Evolutionary conservation across 768 basidiomycete genomes (phyloP).

Genomic region (Pulveroboletus sp.): DNA sequence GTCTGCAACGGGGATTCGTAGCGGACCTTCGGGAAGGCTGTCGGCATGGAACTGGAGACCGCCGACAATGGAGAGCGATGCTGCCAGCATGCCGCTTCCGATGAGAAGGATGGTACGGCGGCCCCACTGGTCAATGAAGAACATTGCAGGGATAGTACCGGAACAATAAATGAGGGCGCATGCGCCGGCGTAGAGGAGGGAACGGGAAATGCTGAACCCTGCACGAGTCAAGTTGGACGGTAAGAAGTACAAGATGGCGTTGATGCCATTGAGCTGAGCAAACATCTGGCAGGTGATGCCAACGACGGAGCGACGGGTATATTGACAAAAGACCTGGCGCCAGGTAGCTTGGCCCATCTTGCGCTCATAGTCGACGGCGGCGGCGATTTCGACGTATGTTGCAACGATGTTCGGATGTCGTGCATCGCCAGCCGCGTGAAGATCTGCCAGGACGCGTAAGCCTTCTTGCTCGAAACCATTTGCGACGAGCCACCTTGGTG

Average conservation of each 20-base stretch:
- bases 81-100: constrained; percentile 41
- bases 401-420: constrained; percentile 39
- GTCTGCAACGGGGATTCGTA: constrained; percentile 30
- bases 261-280: constrained; percentile 53
- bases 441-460: constrained; percentile 49
- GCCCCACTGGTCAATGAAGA: constrained; percentile 50
- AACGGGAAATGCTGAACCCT: constrained; percentile 41
- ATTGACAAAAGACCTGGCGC: constrained; percentile 46
- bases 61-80: constrained; percentile 46
- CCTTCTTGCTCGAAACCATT: constrained; percentile 50
- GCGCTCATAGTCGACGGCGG: constrained; percentile 36
- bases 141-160: constrained; percentile 50
- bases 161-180: constrained; percentile 46
- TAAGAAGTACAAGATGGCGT: constrained; percentile 54
- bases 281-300: constrained; percentile 54
- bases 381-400: constrained; percentile 41
- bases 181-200: constrained; percentile 43
- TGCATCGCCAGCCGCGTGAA: constrained; percentile 48
- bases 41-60: constrained; percentile 45
- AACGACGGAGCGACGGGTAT: constrained; percentile 45
- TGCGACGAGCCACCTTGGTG: constrained; percentile 52
- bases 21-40: constrained; percentile 33
- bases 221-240: constrained; percentile 49
- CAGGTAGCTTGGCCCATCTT: constrained; percentile 40
- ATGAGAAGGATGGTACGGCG: constrained; percentile 46